These are phyloP conservation scores for Hypoxylon sp. DNA, from an alignment of 2,329 filamentous ascomycete genomes.

Conservation along the genomic window DNA sequence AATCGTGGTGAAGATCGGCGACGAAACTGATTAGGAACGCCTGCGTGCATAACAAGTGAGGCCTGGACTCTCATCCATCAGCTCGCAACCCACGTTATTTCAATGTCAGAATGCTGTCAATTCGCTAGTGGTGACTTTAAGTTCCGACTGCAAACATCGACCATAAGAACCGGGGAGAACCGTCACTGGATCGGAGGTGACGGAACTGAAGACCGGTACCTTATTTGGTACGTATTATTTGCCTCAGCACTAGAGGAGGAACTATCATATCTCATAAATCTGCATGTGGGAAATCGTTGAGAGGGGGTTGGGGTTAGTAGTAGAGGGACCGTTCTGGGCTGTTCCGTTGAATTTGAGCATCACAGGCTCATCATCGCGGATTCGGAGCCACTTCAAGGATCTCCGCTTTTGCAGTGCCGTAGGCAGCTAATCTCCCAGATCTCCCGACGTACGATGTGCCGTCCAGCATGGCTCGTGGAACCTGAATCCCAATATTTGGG, in stretches of 20 bases:
- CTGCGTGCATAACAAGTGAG: constrained; percentile 19
- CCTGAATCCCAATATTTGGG: constrained; percentile 30
- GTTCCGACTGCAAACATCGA: constrained; percentile 22
- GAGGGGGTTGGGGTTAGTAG: constrained; percentile 34
- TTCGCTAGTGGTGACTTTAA: constrained; percentile 13
- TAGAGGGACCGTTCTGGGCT: constrained; percentile 31
- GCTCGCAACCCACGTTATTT: constrained; percentile 32
- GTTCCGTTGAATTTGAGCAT: constrained; percentile 26
- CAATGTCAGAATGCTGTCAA: constrained; percentile 44
- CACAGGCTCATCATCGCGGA: constrained; percentile 23
- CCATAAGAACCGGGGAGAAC: constrained; percentile 22
- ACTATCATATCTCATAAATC: constrained; percentile 45
- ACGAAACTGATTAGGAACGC: constrained; percentile 12
- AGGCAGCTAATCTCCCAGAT: constrained; percentile 33
- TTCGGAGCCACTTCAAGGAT: constrained; percentile 22
- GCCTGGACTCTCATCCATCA: constrained; percentile 39
- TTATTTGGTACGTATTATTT: constrained; percentile 39
- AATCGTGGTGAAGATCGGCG: constrained; percentile 36
- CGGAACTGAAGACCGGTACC: constrained; percentile 31
- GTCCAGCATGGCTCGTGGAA: constrained; percentile 24
- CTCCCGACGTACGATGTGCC: constrained; percentile 38
- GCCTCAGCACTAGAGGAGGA: constrained; percentile 33
- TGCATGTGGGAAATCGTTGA: constrained; percentile 34
- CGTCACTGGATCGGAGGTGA: constrained; percentile 38
- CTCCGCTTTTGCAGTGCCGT: constrained; percentile 28